Base-by-base conservation (phyloP, 768 basidiomycete genomes). In the Obba rivulosa region DNA sequence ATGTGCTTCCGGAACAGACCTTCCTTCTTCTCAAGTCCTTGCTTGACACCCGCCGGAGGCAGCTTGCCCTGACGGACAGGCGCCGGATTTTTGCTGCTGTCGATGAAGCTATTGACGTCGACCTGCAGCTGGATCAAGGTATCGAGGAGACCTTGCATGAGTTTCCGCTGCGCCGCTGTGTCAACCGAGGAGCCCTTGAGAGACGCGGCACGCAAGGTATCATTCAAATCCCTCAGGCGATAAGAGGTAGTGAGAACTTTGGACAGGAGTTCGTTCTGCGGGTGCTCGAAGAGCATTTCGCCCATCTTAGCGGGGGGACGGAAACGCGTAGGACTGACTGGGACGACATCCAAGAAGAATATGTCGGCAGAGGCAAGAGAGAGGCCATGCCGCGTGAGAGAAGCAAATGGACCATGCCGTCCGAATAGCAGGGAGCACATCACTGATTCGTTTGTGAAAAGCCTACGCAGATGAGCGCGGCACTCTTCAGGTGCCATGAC, bases 1-100 rank as follows among this genome's bases (percentile, higher is more conserved):
- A 99, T 98, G 62, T 99, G 83, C 69, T 94, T 96, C 49, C 96
- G 77, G 77, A 99, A 99, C 42, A 99, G 65, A 39, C 96, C 96
- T 55, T 98, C 96, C 69, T 99, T 99, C 78, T 98, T 99, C 72
- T 99, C 96, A 58, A 99, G 69, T 11, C 87, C 80, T 67, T 99
- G 95, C 74, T 98, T 99, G 54, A 99, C 83, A 54, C 96, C 96
- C 38, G 84, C 75, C 28, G 94, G 93, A 23, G 94, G 93, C 17
- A 90, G 72, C 61, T 92, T 92, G 3, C 95, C 96, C 60, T 87
- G 84, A 44, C 87, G 77, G 49, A 89, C 71, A n/a, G 82, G 76
- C 28, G 81, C 73, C 5, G 95, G 92, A 61, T 98, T 97, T 71
- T 98, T 97, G 63, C 81, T 88, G 61, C 89, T 92, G 62, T 99